phyloP scores from a whole-genome alignment of 441 rosid species.

The Pelargonium australe region DNA sequence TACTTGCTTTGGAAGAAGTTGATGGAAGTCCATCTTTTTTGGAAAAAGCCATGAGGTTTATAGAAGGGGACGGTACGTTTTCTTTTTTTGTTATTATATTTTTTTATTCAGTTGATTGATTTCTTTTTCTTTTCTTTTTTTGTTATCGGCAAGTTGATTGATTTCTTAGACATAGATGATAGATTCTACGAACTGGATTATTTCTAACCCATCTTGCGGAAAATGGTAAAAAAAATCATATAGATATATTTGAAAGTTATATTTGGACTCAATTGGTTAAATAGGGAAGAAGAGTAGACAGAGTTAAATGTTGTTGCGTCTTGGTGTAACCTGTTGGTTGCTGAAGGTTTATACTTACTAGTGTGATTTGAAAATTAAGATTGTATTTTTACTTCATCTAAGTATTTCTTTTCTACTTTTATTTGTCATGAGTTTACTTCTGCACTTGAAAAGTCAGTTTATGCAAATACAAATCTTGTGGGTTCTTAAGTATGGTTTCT shows the following conservation, averaged over 20 bases:
- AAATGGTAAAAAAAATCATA: neutral
- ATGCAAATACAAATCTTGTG: neutral
- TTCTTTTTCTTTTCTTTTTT: neutral
- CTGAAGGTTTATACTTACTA: slow-evolving; percentile 7
- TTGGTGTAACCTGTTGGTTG: slow-evolving; percentile 16
- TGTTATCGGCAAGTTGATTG: neutral
- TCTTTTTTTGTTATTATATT: slow-evolving; percentile 6
- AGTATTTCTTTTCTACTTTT: neutral
- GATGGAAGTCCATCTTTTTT: slow-evolving; percentile 97
- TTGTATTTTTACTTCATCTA: neutral
- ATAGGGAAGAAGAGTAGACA: neutral
- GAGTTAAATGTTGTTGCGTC: neutral
- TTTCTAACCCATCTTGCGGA: neutral
- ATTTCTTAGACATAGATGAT: neutral
- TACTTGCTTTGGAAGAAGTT: slow-evolving; percentile 93
- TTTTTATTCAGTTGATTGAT: neutral
- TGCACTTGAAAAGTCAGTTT: neutral
- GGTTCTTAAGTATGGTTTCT: neutral
- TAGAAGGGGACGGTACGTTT: slow-evolving; percentile 82
- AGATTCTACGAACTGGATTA: neutral
- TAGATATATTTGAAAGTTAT: neutral
- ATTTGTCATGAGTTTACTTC: neutral
- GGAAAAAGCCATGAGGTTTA: slow-evolving; percentile 90
- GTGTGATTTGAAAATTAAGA: neutral
- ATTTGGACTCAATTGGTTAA: neutral